These are phyloP conservation scores for Juglanconis oblonga DNA, from an alignment of 2,329 filamentous ascomycete genomes.

Conservation along the genomic window DNA sequence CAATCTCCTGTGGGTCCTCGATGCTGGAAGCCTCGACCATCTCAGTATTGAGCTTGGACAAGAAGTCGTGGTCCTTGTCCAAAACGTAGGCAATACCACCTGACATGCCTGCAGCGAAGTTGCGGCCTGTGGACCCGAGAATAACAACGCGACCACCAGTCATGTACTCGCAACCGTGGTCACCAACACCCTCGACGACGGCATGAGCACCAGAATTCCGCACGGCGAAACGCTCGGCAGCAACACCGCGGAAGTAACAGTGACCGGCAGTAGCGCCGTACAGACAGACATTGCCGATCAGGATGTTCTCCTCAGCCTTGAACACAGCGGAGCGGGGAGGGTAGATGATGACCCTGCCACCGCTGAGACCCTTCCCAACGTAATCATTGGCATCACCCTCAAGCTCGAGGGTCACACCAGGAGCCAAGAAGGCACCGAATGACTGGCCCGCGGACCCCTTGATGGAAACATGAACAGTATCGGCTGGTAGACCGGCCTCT, in stretches of 20 bases:
- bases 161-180: conserved; percentile 99
- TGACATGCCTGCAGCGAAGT: conserved; percentile 98
- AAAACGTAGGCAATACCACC: conserved; percentile 95
- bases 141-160: conserved; percentile 88
- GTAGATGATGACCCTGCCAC: conserved; percentile 89
- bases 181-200: conserved; percentile 94
- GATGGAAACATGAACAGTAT: conserved; percentile 94
- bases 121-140: conserved; percentile 85
- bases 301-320: conserved; percentile 93
- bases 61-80: conserved; percentile 85
- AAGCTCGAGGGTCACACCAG: conserved; percentile 89
- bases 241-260: conserved; percentile 95
- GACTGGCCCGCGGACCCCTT: conserved; percentile 96
- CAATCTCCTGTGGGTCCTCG: conserved; percentile 83
- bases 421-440: conserved; percentile 90
- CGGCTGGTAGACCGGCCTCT: conserved; percentile 81
- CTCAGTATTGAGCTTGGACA: conserved; percentile 91
- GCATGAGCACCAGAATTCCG: conserved; percentile 94
- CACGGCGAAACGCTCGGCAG: conserved; percentile 93
- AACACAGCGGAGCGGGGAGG: conserved; percentile 86
- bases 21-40: conserved; percentile 90
- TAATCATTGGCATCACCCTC: conserved; percentile 97
- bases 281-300: conserved; percentile 91
- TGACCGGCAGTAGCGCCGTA: conserved; percentile 90
- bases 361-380: conserved; percentile 92